Conservation (phyloP, 1,139 yeast species). For the Suhomyces kunorum region DNA sequence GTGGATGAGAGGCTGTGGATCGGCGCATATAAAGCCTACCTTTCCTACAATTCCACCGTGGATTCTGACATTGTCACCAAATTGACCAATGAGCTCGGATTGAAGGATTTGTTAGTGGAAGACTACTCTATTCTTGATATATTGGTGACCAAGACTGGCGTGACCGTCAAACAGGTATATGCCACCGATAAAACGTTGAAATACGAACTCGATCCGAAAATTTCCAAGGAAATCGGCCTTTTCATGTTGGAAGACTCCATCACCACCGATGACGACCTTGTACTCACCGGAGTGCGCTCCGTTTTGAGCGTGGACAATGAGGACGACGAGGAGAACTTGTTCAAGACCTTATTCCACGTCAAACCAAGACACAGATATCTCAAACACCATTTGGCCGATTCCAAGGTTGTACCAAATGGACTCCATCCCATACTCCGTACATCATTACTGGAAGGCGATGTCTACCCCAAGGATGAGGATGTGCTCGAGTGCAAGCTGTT, state of each 20-base stretch:
- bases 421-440: slow-evolving; percentile 42
- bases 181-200: background rate
- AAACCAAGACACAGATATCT: slow-evolving; percentile 42
- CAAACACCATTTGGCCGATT: slow-evolving; percentile 11
- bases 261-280: slow-evolving; percentile 34
- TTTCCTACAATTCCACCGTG: background rate
- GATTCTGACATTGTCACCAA: background rate
- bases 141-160: background rate
- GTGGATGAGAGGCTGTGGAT: slow-evolving; percentile 2
- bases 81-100: background rate
- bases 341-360: slow-evolving; percentile 45
- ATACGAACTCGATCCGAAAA: background rate
- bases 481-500: slow-evolving; percentile 34
- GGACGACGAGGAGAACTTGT: slow-evolving; percentile 16
- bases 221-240: slow-evolving; percentile 35
- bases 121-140: slow-evolving; percentile 6
- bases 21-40: slow-evolving; percentile 1
- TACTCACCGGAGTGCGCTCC: slow-evolving; percentile 38
- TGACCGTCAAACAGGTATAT: slow-evolving; percentile 8
- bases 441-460: slow-evolving; percentile 13
- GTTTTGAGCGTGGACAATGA: slow-evolving; percentile 23
- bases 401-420: slow-evolving; percentile 31
- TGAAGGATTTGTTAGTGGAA: background rate
- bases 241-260: slow-evolving; percentile 33
- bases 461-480: slow-evolving; percentile 23